Evolutionary conservation across 257 asterid genomes (phyloP), one percentile per base, ranked within the genome.

Genomic region (Fraxinus quadrangulata): DNA sequence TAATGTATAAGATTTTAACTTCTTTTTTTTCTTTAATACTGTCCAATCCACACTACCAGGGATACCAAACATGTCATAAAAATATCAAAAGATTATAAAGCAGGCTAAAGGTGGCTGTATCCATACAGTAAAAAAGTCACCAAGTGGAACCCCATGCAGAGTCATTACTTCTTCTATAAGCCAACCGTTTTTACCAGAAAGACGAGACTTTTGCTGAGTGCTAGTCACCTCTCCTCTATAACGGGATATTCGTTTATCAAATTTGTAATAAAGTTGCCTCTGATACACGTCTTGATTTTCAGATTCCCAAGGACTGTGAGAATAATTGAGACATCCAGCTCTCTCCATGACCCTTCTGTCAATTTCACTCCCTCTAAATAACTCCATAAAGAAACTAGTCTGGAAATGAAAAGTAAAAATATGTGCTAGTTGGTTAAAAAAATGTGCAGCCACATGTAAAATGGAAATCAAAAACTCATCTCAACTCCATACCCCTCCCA

Each of bases 131-230:
- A 93, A 96, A 86, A 74, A 96, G 87, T 96, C 99, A 36, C 98
- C 97, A 12, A 96, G 92, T 40, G 99, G 99, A 79, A 96, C 86
- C 67, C 96, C 98, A 9, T 90, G 98, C 81, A 96, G 97, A 61
- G 99, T 93, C 96, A 96, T 90, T 89, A 93, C 91, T 82, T 96
- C 99, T 85, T 96, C 97, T 66, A 96, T 77, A 69, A 96, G 91
- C 98, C 98, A 96, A 7, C 97, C 97, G 13, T 82, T 83, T 83
- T 72, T 82, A 56, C 84, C 94, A 39, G 89, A 63, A 70, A 88
- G 92, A 21, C 89, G 88, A 66, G 98, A 89, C 71, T 85, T 93
- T 69, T 93, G 98, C 84, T 96, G 99, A 54, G 96, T 92, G 95
- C 99, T 93, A 0, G 98, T 96, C 70, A 93, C 97, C 84, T 92